Conservation (phyloP, 2,329 filamentous ascomycete genomes). For the Trichophyton schoenleinii region DNA sequence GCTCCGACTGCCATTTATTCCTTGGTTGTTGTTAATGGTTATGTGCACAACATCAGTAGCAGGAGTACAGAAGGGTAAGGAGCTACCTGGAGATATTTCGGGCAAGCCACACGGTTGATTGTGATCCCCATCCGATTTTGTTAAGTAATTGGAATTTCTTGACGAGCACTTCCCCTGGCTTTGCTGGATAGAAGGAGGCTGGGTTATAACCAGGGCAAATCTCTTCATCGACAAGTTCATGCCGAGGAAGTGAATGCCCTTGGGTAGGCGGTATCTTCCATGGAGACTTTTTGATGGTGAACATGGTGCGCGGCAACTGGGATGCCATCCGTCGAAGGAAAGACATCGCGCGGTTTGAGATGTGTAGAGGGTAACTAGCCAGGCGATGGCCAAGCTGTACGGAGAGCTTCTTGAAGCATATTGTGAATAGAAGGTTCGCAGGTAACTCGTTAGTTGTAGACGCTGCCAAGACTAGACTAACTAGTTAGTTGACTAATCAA, state of each 20-base stretch:
- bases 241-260: not conserved
- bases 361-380: not conserved
- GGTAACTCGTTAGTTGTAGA: too few species aligned
- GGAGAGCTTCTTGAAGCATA: too few species aligned
- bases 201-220: slow-evolving; percentile 7
- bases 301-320: not conserved
- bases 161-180: slow-evolving; percentile 13
- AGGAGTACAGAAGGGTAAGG: slow-evolving; percentile 16
- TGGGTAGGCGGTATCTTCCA: slow-evolving; percentile 3
- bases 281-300: not conserved
- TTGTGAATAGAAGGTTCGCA: too few species aligned
- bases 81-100: slow-evolving; percentile 19
- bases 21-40: not conserved
- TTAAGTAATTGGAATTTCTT: slow-evolving; percentile 11
- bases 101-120: slow-evolving; percentile 32
- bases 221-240: slow-evolving; percentile 10
- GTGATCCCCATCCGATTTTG: slow-evolving; percentile 27
- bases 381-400: too few species aligned
- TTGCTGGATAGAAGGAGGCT: slow-evolving; percentile 13
- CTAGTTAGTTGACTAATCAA: too few species aligned
- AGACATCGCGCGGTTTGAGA: not conserved
- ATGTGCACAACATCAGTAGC: not conserved
- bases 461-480: too few species aligned
- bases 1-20: not conserved
- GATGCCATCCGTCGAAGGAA: not conserved